Evolutionary conservation across 176 grass and related monocot genomes (phyloP).

Genomic region (Poa annua): DNA sequence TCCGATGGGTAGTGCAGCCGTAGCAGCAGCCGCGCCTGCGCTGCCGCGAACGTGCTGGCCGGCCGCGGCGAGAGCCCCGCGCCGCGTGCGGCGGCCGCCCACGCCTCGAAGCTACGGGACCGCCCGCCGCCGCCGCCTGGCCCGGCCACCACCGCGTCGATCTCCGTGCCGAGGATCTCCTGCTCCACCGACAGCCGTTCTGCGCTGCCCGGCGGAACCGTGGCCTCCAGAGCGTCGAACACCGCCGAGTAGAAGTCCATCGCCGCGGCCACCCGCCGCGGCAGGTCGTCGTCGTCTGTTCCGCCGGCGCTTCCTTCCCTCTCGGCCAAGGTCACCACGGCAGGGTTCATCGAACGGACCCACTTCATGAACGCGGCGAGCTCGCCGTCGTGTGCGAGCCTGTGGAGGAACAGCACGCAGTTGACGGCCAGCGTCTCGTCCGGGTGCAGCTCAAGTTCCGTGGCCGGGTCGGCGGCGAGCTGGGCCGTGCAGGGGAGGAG

Average conservation of each 20-base stretch:
- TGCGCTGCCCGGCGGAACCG: constrained; percentile 65
- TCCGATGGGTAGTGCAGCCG: constrained; percentile 94
- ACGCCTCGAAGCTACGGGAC: constrained; percentile 52
- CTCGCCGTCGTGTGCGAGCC: constrained; percentile 41
- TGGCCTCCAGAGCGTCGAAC: constrained; percentile 91
- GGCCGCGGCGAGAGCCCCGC: constrained; percentile 61
- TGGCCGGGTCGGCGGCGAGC: background rate
- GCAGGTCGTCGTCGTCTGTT: constrained; percentile 21
- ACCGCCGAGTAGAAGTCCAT: constrained; percentile 78
- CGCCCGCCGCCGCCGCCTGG: background rate
- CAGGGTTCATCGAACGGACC: constrained; percentile 61
- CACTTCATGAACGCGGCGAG: constrained; percentile 53
- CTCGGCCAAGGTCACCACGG: constrained; percentile 83
- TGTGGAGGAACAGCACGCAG: constrained; percentile 74
- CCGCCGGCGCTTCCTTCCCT: constrained; percentile 39
- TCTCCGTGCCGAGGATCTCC: constrained; percentile 67
- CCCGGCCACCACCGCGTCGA: constrained; percentile 49
- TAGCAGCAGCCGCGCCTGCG: constrained; percentile 81
- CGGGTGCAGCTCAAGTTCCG: constrained; percentile 47
- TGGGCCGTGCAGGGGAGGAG: constrained; percentile 41
- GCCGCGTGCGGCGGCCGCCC: constrained; percentile 47
- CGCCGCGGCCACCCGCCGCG: constrained; percentile 44
- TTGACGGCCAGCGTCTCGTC: constrained; percentile 79
- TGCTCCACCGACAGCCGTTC: constrained; percentile 75
- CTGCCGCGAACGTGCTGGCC: constrained; percentile 70